Conservation (phyloP, 2,329 filamentous ascomycete genomes). For the Phoma sp. region DNA sequence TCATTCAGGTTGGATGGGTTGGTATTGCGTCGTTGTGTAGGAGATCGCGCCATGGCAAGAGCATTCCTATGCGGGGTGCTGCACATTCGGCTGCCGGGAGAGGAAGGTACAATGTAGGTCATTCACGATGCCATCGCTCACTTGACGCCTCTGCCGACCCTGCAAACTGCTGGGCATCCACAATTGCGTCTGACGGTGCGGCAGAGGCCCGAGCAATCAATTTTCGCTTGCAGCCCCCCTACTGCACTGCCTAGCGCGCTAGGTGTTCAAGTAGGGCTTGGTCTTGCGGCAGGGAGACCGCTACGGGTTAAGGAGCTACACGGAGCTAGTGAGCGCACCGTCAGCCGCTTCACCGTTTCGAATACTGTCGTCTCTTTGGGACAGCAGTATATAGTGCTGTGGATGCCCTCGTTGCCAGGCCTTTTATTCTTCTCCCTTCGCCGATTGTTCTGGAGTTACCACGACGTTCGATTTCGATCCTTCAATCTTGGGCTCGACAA, state of each 20-base stretch:
- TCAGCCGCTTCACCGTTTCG: constrained; percentile 38
- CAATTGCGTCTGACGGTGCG: constrained; percentile 15
- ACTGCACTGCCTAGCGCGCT: constrained; percentile 19
- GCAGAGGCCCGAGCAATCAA: constrained; percentile 13
- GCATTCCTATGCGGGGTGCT: constrained; percentile 17
- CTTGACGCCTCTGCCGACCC: constrained; percentile 9
- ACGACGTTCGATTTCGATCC: constrained; percentile 8
- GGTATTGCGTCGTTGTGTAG: constrained; percentile 14
- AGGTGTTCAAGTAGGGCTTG: constrained; percentile 17
- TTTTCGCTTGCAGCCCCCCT: constrained; percentile 19
- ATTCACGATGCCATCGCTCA: constrained; percentile 4
- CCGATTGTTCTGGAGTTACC: constrained; percentile 9
- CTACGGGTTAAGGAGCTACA: constrained; percentile 22
- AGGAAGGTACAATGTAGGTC: constrained; percentile 15
- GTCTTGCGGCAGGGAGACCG: constrained; percentile 31
- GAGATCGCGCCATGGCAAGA: constrained; percentile 17
- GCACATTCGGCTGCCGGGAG: constrained; percentile 1
- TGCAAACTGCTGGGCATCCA: constrained; percentile 10
- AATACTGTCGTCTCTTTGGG: constrained; percentile 21
- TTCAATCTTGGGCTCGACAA: constrained; percentile 11
- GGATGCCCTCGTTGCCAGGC: constrained; percentile 19
- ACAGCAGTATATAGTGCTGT: constrained; percentile 31
- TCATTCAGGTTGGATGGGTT: constrained; percentile 3
- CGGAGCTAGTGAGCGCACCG: constrained; percentile 29
- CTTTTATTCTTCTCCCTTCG: constrained; percentile 28